Base-by-base conservation (phyloP, 441 rosid genomes). In the Rhodomyrtus psidioides region DNA sequence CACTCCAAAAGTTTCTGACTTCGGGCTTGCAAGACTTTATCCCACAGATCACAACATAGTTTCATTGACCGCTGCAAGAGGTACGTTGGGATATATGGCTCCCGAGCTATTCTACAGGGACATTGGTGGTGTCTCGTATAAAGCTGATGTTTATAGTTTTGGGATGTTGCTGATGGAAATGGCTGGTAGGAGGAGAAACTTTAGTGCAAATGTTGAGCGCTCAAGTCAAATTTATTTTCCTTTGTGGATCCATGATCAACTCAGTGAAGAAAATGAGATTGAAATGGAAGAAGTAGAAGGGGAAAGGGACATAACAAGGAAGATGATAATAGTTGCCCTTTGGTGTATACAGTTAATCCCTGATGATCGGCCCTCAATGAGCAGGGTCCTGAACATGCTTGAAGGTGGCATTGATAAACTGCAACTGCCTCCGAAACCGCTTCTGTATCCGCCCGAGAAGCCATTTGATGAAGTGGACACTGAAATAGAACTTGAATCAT, bases 381-480 rank as follows among this genome's bases (percentile, higher is more conserved):
- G 42, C 1, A 16, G 12, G 5, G 74, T 60, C 24, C 6, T 60
- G 16, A 28, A 60, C 3, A 60, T 28, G 74, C 74, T 60, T 28
- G 74, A 60, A 60, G 24, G 42, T 16, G 74, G 7, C 7, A 60
- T 8, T 28, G 6, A 60, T 28, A 28, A 7, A 7, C 0, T 16
- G 12, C 12, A 0, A 4, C 3, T 60, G 3, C 24, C 74, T 8
- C 74, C 23, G 7, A 60, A 60, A 28, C 74, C 24, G 0, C 74
- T 60, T 60, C 0, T 60, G 3, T 60, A 60, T 60, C 42, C 42
- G 0, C 16, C 42, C 3, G 23, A 60, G 12, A 28, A 28, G 3
- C 3, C 1, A 0, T 1, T 59, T 59, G 39, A 60, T 16, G 42
- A 28, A 7, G 12, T 28, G 6, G 2, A 28, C 3, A 9, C 1